Conservation (phyloP, 306 rosid species). For the Oxytropis ochrocephala region DNA sequence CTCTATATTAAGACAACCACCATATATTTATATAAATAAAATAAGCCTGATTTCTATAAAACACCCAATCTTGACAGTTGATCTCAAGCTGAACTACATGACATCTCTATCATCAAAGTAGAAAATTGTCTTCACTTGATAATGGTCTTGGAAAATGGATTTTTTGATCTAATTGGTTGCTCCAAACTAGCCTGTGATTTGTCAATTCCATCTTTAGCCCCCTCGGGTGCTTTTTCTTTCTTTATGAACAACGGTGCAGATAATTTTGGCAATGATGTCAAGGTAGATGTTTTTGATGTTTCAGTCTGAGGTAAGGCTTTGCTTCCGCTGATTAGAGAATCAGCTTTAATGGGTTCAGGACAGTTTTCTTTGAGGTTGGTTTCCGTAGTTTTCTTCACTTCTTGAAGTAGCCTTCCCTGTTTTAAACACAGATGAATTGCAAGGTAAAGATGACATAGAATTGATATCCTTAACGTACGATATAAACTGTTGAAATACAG, state of each 20-base stretch:
- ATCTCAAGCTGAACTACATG: neutral
- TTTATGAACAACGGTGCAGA: slow-evolving; percentile 51
- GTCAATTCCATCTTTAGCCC: slow-evolving; percentile 31
- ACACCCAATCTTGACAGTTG: neutral
- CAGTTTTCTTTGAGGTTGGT: slow-evolving; percentile 26
- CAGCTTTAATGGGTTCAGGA: slow-evolving; percentile 25
- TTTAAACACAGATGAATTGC: slow-evolving; percentile 2
- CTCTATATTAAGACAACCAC: neutral
- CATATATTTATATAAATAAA: neutral
- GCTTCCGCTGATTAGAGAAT: slow-evolving; percentile 23
- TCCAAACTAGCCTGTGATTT: slow-evolving; percentile 35
- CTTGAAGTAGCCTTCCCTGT: slow-evolving; percentile 68
- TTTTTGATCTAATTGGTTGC: slow-evolving; percentile 46
- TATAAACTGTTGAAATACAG: neutral
- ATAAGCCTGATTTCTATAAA: neutral
- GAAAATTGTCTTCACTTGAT: slow-evolving; percentile 40
- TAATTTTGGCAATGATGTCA: slow-evolving; percentile 39
- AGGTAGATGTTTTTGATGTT: slow-evolving; percentile 32
- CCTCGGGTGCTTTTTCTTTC: slow-evolving; percentile 55
- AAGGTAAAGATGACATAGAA: slow-evolving; percentile 9
- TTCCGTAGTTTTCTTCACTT: slow-evolving; percentile 31
- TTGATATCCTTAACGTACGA: neutral
- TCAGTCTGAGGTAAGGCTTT: slow-evolving; percentile 22
- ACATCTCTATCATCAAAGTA: neutral
- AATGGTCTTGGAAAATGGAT: slow-evolving; percentile 81